Evolutionary conservation across 495 filamentous ascomycete genomes (phyloP), one percentile per base, ranked within the genome.

Genomic region (Glarea lozoyensis): DNA sequence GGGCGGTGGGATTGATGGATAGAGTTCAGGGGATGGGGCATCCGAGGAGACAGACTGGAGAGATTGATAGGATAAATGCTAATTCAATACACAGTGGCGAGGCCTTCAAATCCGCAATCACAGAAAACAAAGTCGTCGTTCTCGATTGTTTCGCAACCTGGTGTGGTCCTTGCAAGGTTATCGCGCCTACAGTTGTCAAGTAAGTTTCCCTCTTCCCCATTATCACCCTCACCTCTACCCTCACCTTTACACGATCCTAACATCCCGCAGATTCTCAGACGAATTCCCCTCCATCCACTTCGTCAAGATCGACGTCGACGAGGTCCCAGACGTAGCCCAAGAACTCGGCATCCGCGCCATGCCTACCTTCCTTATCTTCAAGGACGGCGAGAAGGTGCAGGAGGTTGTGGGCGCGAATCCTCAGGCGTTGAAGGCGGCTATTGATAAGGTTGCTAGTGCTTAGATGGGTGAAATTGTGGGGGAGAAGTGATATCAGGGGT

Each of bases 161-260:
- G 90, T 97, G 90, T 72, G 89, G 88, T 44, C 90, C 90, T 42
- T 97, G 90, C 81, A 95, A 88, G 71, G 70, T 75, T 51, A 87
- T 97, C 53, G 75, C 88, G 15, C 90, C 90, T 27, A 55, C 70
- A 19, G 59, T 95, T 41, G 75, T 76, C 46, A 69, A 78, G 75
- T 79, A 64, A 59, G 74, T 57, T 16, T 30, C 33, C 24, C 35
- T 25, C 37, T 37, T 29, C 52, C 47, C 21, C 18, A 27, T 22
- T 27, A 24, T 37, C 24, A 13, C 30, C 40, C 41, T 37, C n/a
- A 22, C 42, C 4, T 16, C 7, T 40, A n/a, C n/a, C n/a, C 32
- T 43, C 17, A 12, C 15, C 10, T 42, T 23, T 13, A 11, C 31
- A 29, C 9, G 37, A 37, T 13, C 11, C 37, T 43, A 20, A 30